Evolutionary conservation across 306 rosid species (phyloP), one percentile per base, ranked within the genome.

Genomic region (Ormosia emarginata): DNA sequence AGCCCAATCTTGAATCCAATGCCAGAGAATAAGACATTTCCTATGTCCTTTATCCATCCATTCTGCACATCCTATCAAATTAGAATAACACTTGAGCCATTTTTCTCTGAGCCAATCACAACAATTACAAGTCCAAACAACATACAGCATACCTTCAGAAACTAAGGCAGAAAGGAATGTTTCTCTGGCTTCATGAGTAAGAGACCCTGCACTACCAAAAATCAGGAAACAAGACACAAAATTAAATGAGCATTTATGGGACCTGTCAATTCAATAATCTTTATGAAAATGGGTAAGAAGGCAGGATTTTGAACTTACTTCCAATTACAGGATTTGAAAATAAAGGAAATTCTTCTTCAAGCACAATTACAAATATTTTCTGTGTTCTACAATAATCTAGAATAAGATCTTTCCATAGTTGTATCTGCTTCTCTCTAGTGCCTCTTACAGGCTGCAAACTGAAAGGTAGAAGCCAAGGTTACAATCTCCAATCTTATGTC

Each of bases 371-470:
- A 90, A 94, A 94, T 75, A 91, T 74, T 89, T 92, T 91, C 55
- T 90, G 94, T 34, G 89, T 85, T 84, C 71, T 89, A 83, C 98
- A 94, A 71, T 85, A 94, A 79, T 94, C 97, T 68, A 94, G 81
- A 81, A 94, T 92, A 62, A 94, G 98, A 29, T 92, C 98, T 88
- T 91, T 94, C 98, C 97, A 94, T 3, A 94, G 86, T 52, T 92
- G 97, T 62, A 91, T 52, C 84, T 94, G 98, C 86, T 94, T 94
- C 83, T 92, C 97, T 62, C 97, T 91, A 50, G 96, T 94, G 34
- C 91, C 98, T 87, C 94, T 91, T 47, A 94, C 92, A 30, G 97
- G 92, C 90, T 92, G 98, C 89, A 94, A 91, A 67, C 98, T 94
- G 91, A 79, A 83, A 84, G 46, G 70, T 30, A 82, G 43, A 67